Conservation (phyloP, 768 basidiomycete species). For the Suillus paluster region DNA sequence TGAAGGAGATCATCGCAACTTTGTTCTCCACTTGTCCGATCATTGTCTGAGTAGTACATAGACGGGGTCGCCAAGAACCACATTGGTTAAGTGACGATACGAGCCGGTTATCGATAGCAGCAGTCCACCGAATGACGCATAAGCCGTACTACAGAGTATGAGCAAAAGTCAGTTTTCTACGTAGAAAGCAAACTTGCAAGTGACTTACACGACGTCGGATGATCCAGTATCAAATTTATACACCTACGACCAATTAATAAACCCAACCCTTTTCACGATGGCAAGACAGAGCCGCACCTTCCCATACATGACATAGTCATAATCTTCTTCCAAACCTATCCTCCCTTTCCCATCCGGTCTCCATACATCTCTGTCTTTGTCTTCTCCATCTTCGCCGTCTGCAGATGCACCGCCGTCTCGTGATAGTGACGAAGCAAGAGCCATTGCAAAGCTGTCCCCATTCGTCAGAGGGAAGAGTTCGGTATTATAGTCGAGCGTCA, state of each 20-base stretch:
- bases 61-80: slow-evolving; percentile 92
- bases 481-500: slow-evolving; percentile 93
- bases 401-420: slow-evolving; percentile 49
- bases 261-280: background rate
- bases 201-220: slow-evolving; percentile 69
- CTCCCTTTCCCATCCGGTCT: slow-evolving; percentile 81
- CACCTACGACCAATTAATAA: slow-evolving; percentile 3
- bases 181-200: slow-evolving; percentile 3
- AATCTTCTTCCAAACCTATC: slow-evolving; percentile 88
- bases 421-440: slow-evolving; percentile 79
- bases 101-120: slow-evolving; percentile 92
- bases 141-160: slow-evolving; percentile 70
- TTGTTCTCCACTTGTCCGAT: slow-evolving; percentile 15
- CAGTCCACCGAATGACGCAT: slow-evolving; percentile 94
- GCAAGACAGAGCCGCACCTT: slow-evolving; percentile 60
- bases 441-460: slow-evolving; percentile 79
- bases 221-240: background rate
- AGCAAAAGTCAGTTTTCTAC: slow-evolving; percentile 2
- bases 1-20: background rate
- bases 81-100: slow-evolving; percentile 87
- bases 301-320: slow-evolving; percentile 96
- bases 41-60: slow-evolving; percentile 86
- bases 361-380: slow-evolving; percentile 77
- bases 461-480: slow-evolving; percentile 80
- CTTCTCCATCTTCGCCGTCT: slow-evolving; percentile 59